These are phyloP conservation scores for Casuarina glauca DNA, from an alignment of 306 rosid genomes.

Conservation along the genomic window DNA sequence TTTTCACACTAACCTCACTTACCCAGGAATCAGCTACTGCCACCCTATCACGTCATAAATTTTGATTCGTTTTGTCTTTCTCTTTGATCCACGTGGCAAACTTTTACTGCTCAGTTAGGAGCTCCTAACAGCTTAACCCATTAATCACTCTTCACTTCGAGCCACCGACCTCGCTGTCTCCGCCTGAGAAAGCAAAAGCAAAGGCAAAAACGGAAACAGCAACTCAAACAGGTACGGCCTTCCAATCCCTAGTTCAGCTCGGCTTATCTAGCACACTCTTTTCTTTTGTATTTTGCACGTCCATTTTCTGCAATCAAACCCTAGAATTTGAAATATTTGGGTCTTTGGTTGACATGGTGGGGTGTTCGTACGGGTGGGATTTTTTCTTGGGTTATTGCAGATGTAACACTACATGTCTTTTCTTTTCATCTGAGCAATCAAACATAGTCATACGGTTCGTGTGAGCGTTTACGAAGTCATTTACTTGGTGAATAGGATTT, in stretches of 20 bases:
- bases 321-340: background rate
- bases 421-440: background rate
- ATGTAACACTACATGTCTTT: background rate
- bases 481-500: background rate
- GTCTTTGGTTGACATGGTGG: background rate
- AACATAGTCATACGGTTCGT: background rate
- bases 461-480: background rate
- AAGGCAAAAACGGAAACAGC: background rate
- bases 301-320: background rate
- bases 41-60: background rate
- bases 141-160: background rate
- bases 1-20: background rate
- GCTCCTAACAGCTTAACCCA: constrained; percentile 9
- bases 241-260: constrained; percentile 3
- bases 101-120: background rate
- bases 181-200: constrained; percentile 19
- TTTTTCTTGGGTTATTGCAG: background rate
- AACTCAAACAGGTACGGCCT: background rate
- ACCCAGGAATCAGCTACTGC: background rate
- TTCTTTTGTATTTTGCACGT: background rate
- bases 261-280: background rate
- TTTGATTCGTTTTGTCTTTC: too few species aligned
- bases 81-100: constrained; percentile 3
- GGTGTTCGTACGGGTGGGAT: background rate
- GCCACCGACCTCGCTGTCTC: constrained; percentile 20